Evolutionary conservation across 2,329 filamentous ascomycete species (phyloP), one percentile per base, ranked within the genome.

Genomic region (Paraphoma sp.): DNA sequence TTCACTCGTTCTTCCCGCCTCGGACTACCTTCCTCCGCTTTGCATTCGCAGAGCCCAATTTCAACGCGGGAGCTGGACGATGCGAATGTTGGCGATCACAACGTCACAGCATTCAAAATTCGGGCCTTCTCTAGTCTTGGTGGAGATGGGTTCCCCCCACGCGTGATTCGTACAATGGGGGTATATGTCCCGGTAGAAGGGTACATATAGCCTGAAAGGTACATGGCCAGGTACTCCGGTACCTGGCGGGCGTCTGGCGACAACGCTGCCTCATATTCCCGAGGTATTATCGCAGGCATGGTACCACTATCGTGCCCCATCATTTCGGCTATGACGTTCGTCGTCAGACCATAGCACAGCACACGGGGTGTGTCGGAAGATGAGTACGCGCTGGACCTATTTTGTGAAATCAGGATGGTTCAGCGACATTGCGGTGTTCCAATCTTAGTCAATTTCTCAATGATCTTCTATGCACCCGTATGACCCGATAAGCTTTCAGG

Each of bases 401-500:
- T 23, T 18, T 33, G 48, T 23, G n/a, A 36, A 29, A 45, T 28
- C 29, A 45, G 29, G 40, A 48, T 18, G 6, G 11, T 28, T 8
- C 9, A 30, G 30, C 31, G n/a, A 31, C 29, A 17, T 44, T 12
- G 42, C 29, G 31, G 14, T 44, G 31, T 31, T 49, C 45, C 38
- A 48, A 45, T 48, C 50, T 29, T 40, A 16, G 29, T 29, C 31
- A 30, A n/a, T 6, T 48, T 29, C 28, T 30, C 41, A 41, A 48
- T 44, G 46, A 57, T 63, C 41, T 47, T 44, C 46, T n/a, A 33
- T 45, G 30, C 46, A 43, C 48, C 57, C 56, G 56, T 48, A 65
- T 63, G 56, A 63, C 51, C 56, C 56, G 56, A 58, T 58, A 58
- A 62, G 60, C 54, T 47, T 50, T n/a, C 42, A 63, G 59, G 57